Evolutionary conservation across 192 early-diverging fungal genomes (phyloP), one percentile per base, ranked within the genome.

Genomic region (Gryganskiella cystojenkinii): DNA sequence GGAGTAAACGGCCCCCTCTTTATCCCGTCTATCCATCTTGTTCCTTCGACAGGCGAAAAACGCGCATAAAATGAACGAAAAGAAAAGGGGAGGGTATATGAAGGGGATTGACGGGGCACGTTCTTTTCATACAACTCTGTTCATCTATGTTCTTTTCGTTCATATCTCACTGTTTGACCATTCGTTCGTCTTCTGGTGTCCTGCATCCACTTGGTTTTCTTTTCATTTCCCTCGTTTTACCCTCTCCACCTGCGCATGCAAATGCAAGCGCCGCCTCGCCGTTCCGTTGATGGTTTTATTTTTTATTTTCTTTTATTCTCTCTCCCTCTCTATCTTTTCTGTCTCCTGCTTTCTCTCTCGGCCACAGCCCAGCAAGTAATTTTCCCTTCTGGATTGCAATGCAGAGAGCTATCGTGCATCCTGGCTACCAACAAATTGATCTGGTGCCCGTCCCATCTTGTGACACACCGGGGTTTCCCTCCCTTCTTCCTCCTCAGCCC

Each of bases 61-160:
- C 20, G 25, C 25, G 47, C 47, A 50, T 50, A 24, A 28, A 53
- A 53, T 28, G 52, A 53, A 53, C 22, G 52, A 28, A 31, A 53
- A 15, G 28, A 50, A 53, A 31, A 53, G 28, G 28, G 28, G 52
- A 28, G 14, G 17, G 52, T 28, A 28, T 25, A 53, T 50, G 3
- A n/a, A n/a, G n/a, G n/a, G n/a, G n/a, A n/a, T n/a, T n/a, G n/a
- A n/a, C n/a, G n/a, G 13, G 37, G 13, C 37, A 40, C 37, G 37
- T 40, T 40, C 37, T 40, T 40, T 40, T 40, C 5, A 40, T 40
- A 40, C 37, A 40, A 40, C 37, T 40, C 37, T 40, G n/a, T n/a
- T n/a, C n/a, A n/a, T n/a, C n/a, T n/a, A n/a, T n/a, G n/a, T n/a
- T n/a, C 20, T 11, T 22, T 7, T 49, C 7, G 46, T 22, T 49